A percentile compares a stretch with the other conserved stretches of the same genome.
Conservation (phyloP, 2,329 filamentous ascomycete species). For the Venturiaceae sp. region DNA sequence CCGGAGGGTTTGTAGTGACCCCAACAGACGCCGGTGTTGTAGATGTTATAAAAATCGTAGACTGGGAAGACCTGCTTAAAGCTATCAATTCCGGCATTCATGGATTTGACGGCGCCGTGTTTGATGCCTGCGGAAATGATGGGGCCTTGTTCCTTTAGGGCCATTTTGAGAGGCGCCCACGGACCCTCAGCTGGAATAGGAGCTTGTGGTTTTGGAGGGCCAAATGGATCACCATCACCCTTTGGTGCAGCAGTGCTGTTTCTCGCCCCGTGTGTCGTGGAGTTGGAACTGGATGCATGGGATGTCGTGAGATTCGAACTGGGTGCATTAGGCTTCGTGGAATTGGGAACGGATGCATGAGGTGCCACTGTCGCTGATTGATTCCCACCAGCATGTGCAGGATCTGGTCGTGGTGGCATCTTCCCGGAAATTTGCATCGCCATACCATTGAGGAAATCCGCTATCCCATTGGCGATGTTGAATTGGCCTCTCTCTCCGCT, state of each 20-base stretch:
- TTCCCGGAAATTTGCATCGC: neutral
- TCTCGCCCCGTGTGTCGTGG: neutral
- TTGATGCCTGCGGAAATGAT: neutral
- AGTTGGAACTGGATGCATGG: neutral
- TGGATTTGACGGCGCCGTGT: neutral
- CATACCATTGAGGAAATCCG: conserved; percentile 2
- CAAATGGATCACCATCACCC: neutral
- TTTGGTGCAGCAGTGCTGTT: neutral
- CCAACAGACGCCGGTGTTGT: neutral
- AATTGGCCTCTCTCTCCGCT: neutral
- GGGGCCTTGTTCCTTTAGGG: neutral
- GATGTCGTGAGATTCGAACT: neutral
- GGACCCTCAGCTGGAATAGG: neutral
- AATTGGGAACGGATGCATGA: neutral
- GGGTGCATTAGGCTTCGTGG: neutral
- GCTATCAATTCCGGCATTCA: neutral
- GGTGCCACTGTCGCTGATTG: neutral
- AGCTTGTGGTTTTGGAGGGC: neutral
- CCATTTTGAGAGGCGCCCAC: neutral
- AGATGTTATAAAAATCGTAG: neutral
- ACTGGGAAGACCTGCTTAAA: neutral
- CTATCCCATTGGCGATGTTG: neutral
- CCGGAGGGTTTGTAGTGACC: neutral
- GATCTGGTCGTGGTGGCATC: neutral
- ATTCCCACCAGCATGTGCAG: neutral